These are phyloP conservation scores for Aspergillus sojae DNA, from an alignment of 2,329 filamentous ascomycete genomes.

Conservation along the genomic window DNA sequence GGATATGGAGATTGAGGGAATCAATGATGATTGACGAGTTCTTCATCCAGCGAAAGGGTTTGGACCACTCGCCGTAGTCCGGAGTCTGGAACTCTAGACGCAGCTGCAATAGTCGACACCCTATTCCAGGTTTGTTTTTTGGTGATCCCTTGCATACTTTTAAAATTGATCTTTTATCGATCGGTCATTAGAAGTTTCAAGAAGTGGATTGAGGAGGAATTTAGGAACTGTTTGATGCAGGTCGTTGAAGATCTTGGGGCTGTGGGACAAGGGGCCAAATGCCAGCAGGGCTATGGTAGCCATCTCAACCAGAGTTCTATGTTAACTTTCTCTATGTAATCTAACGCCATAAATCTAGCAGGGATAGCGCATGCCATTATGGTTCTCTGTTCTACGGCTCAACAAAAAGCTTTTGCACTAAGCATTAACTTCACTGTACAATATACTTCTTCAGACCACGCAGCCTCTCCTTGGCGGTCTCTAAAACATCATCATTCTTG, in stretches of 20 bases:
- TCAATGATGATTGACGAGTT: constrained; percentile 19
- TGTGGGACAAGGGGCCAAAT: not conserved
- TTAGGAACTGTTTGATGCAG: not conserved
- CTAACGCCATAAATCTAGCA: not conserved
- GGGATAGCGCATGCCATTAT: not conserved
- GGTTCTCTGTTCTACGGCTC: not conserved
- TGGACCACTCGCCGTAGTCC: no score
- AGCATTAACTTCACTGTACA: constrained; percentile 23
- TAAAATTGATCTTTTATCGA: not conserved
- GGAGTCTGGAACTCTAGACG: not conserved
- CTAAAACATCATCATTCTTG: constrained; percentile 85
- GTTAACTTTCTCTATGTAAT: not conserved
- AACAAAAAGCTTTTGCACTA: constrained; percentile 10
- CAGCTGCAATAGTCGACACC: not conserved
- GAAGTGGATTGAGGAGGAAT: not conserved
- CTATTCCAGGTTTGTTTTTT: not conserved
- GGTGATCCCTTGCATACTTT: not conserved
- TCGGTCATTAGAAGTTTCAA: not conserved
- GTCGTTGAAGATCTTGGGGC: not conserved
- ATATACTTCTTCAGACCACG: constrained; percentile 75
- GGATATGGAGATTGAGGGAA: constrained; percentile 35
- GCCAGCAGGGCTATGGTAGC: no score
- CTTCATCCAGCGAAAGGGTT: not conserved
- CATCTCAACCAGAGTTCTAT: not conserved
- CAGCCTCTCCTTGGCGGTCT: constrained; percentile 75